Conservation (phyloP, 805 yeast species). For the Pichia exigua region DNA sequence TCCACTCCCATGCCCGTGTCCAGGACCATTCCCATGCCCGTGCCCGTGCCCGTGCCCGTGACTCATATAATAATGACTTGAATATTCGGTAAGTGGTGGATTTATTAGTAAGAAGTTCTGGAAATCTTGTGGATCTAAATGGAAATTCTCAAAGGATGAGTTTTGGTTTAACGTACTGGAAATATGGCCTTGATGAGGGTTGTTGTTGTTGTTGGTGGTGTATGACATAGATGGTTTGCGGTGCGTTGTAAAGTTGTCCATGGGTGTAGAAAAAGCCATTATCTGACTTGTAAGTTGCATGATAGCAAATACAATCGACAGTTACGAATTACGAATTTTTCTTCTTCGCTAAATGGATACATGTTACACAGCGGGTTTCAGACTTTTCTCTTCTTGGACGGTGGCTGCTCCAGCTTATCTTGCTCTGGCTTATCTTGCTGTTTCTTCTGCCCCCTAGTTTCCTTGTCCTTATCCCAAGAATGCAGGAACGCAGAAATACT, state of each 20-base stretch:
- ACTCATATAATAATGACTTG: slow-evolving; percentile 14
- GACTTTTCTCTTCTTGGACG: background rate
- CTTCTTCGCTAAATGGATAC: background rate
- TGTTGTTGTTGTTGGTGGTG: background rate
- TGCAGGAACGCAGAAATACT: background rate
- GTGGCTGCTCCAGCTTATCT: background rate
- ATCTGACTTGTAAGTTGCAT: too few relatives aligned
- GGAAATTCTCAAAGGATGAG: slow-evolving; percentile 22
- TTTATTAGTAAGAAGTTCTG: slow-evolving; percentile 30
- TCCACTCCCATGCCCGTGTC: background rate
- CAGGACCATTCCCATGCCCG: background rate
- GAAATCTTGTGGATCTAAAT: slow-evolving; percentile 29
- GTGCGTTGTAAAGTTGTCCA: background rate
- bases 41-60: background rate
- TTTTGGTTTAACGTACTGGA: background rate
- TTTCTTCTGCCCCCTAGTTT: background rate
- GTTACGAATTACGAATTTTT: background rate
- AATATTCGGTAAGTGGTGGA: slow-evolving; percentile 30
- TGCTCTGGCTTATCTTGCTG: background rate
- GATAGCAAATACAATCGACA: too few relatives aligned
- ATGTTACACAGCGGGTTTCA: background rate
- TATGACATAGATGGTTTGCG: background rate
- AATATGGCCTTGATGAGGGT: background rate
- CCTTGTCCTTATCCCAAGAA: background rate
- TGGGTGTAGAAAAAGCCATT: background rate